A percentile compares a stretch with the other conserved stretches of the same genome.
Conservation (phyloP, 176 grass and related monocot species). For the Stipa capillata region DNA sequence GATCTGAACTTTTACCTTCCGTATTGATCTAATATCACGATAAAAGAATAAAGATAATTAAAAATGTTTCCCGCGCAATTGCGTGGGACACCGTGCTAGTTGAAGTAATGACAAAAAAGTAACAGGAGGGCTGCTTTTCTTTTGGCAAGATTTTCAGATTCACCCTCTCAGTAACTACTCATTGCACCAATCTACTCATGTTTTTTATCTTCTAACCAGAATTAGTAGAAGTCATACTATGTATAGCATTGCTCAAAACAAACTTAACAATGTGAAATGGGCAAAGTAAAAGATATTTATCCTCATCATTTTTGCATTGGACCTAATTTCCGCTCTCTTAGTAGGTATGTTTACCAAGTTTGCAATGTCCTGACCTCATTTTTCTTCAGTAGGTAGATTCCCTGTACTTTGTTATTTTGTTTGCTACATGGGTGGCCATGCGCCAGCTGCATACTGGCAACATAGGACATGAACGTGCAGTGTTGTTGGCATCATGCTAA, state of each 20-base stretch:
- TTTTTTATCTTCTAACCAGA: background rate
- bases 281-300: background rate
- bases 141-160: background rate
- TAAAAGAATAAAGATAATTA: too few species aligned
- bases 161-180: background rate
- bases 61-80: too few species aligned
- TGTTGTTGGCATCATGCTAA: conserved; percentile 15
- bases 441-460: conserved; percentile 21
- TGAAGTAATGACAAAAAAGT: background rate
- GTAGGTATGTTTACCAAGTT: background rate
- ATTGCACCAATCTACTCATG: background rate
- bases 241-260: background rate
- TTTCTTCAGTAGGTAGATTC: conserved; percentile 25
- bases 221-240: background rate
- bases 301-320: background rate
- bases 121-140: background rate
- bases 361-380: background rate
- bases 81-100: too few species aligned
- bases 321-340: background rate
- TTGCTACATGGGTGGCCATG: conserved; percentile 6
- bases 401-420: conserved; percentile 33
- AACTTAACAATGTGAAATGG: background rate
- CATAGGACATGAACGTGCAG: conserved; percentile 3
- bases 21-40: too few species aligned
- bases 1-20: too few species aligned